A percentile compares a stretch with the other conserved stretches of the same genome.
Evolutionary conservation across 164 flowering plant genomes (phyloP).

Genomic region (Stephania japonica): DNA sequence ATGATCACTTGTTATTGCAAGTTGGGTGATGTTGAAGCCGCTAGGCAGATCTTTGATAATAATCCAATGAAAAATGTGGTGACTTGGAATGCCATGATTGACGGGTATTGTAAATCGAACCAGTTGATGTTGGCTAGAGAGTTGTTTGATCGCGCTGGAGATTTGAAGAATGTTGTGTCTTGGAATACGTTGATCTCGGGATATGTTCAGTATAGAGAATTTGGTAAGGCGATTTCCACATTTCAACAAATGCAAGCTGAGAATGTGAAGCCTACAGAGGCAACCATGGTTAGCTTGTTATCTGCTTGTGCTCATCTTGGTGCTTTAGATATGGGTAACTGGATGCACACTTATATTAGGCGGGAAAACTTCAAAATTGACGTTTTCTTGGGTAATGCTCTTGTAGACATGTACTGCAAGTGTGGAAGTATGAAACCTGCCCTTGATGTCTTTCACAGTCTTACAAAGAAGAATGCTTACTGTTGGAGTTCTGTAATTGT

Average conservation of each 20-base stretch:
- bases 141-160: not conserved
- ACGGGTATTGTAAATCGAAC: not conserved
- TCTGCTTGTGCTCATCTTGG: constrained; percentile 35
- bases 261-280: constrained; percentile 29
- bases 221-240: constrained; percentile 22
- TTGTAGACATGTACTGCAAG: constrained; percentile 30
- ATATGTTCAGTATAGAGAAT: constrained; percentile 29
- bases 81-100: not conserved
- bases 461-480: constrained; percentile 10
- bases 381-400: constrained; percentile 21
- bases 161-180: constrained; percentile 7
- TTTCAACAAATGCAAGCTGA: constrained; percentile 27
- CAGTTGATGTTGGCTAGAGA: not conserved
- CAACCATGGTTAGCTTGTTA: constrained; percentile 31
- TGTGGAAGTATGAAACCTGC: constrained; percentile 31
- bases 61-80: not conserved
- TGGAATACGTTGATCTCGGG: constrained; percentile 39
- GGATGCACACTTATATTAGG: not conserved
- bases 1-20: not conserved
- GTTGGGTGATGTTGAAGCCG: not conserved
- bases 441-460: constrained; percentile 17
- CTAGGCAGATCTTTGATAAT: not conserved
- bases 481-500: constrained; percentile 16
- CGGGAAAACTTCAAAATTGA: not conserved
- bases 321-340: constrained; percentile 26